phyloP scores from a whole-genome alignment of 352 stramenopile species.

The Globisporangium recalcitrans region DNA sequence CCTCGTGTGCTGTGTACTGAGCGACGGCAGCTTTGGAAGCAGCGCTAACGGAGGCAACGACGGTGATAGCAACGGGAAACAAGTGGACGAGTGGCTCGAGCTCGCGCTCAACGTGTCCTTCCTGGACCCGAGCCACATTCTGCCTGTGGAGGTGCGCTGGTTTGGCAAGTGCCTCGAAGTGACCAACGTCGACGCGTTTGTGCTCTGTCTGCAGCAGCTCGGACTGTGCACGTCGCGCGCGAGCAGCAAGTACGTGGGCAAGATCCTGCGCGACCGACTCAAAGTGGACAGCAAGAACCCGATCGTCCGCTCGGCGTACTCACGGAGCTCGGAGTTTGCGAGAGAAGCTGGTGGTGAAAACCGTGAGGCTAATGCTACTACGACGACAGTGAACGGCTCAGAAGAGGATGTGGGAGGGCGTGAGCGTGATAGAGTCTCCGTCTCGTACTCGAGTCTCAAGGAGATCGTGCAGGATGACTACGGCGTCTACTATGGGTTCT shows the following conservation, averaged over 20 bases:
- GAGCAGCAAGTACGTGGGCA: conserved; percentile 56
- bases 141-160: conserved; percentile 59
- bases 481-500: conserved; percentile 28
- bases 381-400: not conserved
- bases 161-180: conserved; percentile 41
- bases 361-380: too few relatives aligned
- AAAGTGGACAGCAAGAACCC: conserved; percentile 46
- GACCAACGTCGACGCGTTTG: conserved; percentile 54
- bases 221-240: conserved; percentile 41
- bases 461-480: conserved; percentile 49
- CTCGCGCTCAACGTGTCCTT: conserved; percentile 55
- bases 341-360: not conserved
- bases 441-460: conserved; percentile 42
- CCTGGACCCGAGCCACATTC: conserved; percentile 35
- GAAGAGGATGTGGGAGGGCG: not conserved
- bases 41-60: not conserved
- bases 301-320: conserved; percentile 29
- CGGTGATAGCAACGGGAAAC: not conserved
- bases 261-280: conserved; percentile 48
- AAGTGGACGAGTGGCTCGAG: conserved; percentile 46
- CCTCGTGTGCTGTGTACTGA: conserved; percentile 33
- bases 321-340: conserved; percentile 8
- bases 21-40: conserved; percentile 17
- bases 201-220: conserved; percentile 54
- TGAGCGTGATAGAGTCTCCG: not conserved